These are phyloP conservation scores for Lithospermum erythrorhizon DNA, from an alignment of 257 asterid genomes.

Conservation along the genomic window DNA sequence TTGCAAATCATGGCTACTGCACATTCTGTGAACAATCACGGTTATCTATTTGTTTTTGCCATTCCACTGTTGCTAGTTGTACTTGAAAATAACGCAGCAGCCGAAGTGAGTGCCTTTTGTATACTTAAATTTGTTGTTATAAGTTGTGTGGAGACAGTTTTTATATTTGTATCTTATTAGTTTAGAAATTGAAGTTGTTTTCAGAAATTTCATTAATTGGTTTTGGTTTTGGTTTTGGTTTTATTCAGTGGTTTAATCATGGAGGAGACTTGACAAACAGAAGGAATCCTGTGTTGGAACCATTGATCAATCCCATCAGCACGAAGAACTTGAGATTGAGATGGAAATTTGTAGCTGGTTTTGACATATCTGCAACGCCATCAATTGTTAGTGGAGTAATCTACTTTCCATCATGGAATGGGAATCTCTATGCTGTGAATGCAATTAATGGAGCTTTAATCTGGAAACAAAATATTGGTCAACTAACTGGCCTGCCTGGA, in stretches of 20 bases:
- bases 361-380: conserved; percentile 45
- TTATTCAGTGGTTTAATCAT: conserved; percentile 56
- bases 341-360: conserved; percentile 61
- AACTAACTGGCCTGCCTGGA: conserved; percentile 41
- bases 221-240: too few relatives aligned
- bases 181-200: not conserved
- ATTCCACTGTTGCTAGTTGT: conserved; percentile 15
- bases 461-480: conserved; percentile 50
- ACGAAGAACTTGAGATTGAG: conserved; percentile 23
- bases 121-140: not conserved
- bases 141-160: not conserved
- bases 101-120: conserved; percentile 29
- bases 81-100: conserved; percentile 13
- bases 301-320: conserved; percentile 25
- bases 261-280: conserved; percentile 52
- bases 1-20: conserved; percentile 9
- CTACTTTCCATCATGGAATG: conserved; percentile 1
- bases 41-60: conserved; percentile 12
- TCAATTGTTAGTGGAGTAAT: too few relatives aligned
- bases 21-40: conserved; percentile 6
- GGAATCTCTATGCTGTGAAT: conserved; percentile 51
- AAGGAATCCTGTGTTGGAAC: conserved; percentile 31
- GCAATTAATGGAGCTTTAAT: conserved; percentile 38
- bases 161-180: too few relatives aligned
- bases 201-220: not conserved